Percentiles rank a stretch among this genome's conserved stretches.
Evolutionary conservation across 345 rosid species (phyloP).

Genomic region (Eucalyptus regnans): DNA sequence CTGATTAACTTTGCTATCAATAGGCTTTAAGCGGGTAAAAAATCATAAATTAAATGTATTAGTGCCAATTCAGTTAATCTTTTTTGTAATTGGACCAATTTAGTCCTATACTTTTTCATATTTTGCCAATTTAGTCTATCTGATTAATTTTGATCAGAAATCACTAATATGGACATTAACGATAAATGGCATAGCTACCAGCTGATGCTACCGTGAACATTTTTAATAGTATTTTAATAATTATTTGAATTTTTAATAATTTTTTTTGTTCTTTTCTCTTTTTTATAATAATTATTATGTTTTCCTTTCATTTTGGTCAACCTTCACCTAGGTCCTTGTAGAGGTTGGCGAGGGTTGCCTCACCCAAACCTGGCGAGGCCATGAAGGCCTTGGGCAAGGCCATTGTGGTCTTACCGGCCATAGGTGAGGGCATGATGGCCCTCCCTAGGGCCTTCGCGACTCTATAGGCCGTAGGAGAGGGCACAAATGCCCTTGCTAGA

Average conservation of each 20-base stretch:
- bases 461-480: fast-evolving
- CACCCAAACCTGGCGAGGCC: fast-evolving
- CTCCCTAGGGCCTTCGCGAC: background rate
- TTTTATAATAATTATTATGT: too few relatives aligned
- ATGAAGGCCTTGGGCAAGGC: background rate
- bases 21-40: too few relatives aligned
- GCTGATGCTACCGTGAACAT: too few relatives aligned
- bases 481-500: background rate
- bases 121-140: background rate
- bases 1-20: too few relatives aligned
- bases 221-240: too few relatives aligned
- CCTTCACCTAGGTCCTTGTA: background rate
- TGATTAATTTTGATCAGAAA: background rate
- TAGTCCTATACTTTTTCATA: background rate
- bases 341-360: too few relatives aligned
- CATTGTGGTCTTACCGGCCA: background rate
- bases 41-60: background rate
- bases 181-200: fast-evolving
- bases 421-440: background rate
- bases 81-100: background rate
- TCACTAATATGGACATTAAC: background rate
- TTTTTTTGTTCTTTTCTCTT: too few relatives aligned
- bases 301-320: background rate
- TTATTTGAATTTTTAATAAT: too few relatives aligned
- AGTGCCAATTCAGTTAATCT: background rate